A percentile compares a stretch with the other conserved stretches of the same genome.
Conservation (phyloP, 2,329 filamentous ascomycete species). For the Monosporascus sp. region DNA sequence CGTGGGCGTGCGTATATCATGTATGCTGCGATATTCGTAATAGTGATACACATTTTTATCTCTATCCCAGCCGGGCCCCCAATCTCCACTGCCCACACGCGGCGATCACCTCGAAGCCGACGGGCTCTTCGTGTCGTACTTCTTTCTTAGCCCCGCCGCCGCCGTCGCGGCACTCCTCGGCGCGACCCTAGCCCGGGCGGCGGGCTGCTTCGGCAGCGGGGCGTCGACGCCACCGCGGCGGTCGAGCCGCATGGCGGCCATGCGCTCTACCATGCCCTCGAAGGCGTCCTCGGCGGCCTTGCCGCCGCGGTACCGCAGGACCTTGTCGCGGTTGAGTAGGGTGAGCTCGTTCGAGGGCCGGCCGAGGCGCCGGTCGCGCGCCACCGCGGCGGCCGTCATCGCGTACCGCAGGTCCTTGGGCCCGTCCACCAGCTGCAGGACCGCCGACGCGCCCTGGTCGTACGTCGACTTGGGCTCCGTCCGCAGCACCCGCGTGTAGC, state of each 20-base stretch:
- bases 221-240: slow-evolving; percentile 5
- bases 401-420: slow-evolving; percentile 91
- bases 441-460: slow-evolving; percentile 84
- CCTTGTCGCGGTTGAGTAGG: slow-evolving; percentile 72
- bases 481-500: slow-evolving; percentile 90
- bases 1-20: too few species aligned
- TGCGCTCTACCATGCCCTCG: slow-evolving; percentile 53
- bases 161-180: too few species aligned
- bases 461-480: slow-evolving; percentile 78
- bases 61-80: too few species aligned
- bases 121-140: too few species aligned
- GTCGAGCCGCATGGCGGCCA: slow-evolving; percentile 29
- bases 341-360: slow-evolving; percentile 65
- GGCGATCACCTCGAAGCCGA: too few species aligned
- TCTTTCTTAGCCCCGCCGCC: too few species aligned
- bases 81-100: too few species aligned
- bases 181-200: too few species aligned
- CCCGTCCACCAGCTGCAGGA: slow-evolving; percentile 92
- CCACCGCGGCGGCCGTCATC: slow-evolving; percentile 82
- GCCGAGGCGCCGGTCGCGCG: slow-evolving; percentile 52
- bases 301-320: slow-evolving; percentile 65
- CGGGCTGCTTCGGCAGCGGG: neutral
- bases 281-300: slow-evolving; percentile 57
- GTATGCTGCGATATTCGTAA: too few species aligned
- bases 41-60: too few species aligned